Evolutionary conservation across 2,329 filamentous ascomycete genomes (phyloP), one percentile per base, ranked within the genome.

Genomic region (Fusarium anthophilum): DNA sequence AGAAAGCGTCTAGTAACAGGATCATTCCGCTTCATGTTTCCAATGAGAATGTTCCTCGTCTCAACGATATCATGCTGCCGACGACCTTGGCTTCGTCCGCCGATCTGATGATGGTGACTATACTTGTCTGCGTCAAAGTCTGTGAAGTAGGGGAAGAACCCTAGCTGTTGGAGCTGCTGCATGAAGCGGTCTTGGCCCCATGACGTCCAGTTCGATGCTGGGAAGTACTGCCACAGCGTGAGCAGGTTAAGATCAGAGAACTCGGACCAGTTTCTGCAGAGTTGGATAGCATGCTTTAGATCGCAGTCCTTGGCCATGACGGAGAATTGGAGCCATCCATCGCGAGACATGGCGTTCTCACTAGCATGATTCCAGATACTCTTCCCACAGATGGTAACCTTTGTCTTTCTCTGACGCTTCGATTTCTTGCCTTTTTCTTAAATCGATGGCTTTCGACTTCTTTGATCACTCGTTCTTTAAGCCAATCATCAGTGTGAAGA

Each of bases 251-350:
- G 65, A 8, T 80, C 79, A 0, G 76, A 74, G 30, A 80, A 80
- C n/a, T 80, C 78, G 22, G 57, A 44, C 79, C 78, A 80, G 64
- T 80, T 80, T 24, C 79, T 77, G 61, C 79, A 80, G 1, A 80
- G 73, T 41, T 77, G 73, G 39, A 80, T 73, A 6, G 79, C 77
- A 37, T 80, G 69, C 24, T 79, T 74, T 6, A 80, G 57, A 14
- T 77, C 65, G 18, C 79, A 80, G 24, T 79, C 79, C 28, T 80
- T 80, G 5, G 78, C 78, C 47, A 80, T 75, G 54, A 79, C 66
- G 6, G 76, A 79, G 54, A 80, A 80, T n/a, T 80, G 78, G 9
- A 80, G 70, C 79, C 79, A 80, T 6, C 79, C 77, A n/a, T 80
- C 79, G 57, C 79, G 70, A 4, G 78, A 78, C 79, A 80, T 80